Evolutionary conservation across 2,329 filamentous ascomycete genomes (phyloP).

Genomic region (Diaporthe capsici): DNA sequence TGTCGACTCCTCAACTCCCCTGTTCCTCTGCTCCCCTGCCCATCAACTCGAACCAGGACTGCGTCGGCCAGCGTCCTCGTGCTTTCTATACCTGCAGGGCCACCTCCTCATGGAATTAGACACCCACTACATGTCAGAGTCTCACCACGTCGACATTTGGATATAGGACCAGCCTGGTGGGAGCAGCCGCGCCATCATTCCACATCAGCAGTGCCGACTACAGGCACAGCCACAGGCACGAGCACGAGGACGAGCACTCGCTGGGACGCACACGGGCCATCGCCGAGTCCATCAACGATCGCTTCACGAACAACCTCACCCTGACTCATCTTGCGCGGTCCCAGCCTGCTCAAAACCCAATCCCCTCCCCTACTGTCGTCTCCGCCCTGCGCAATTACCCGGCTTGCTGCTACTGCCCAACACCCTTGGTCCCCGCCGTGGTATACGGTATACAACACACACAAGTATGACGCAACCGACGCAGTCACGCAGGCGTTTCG

Average conservation of each 20-base stretch:
- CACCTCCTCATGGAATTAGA: constrained; percentile 4
- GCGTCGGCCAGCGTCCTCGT: not conserved
- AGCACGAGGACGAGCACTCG: not conserved
- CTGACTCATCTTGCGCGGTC: not conserved
- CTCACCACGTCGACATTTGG: constrained; percentile 22
- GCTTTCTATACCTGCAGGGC: not conserved
- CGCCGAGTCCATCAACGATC: constrained; percentile 7
- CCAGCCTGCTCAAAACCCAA: not conserved
- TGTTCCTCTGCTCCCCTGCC: not conserved
- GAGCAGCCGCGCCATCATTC: constrained; percentile 8
- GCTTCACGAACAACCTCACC: constrained; percentile 17
- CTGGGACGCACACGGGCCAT: not conserved
- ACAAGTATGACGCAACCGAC: constrained; percentile 54
- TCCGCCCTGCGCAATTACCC: not conserved
- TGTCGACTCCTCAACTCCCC: not conserved
- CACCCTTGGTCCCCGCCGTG: not conserved
- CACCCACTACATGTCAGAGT: constrained; percentile 24
- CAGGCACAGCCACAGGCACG: not conserved
- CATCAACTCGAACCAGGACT: not conserved
- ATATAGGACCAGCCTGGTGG: constrained; percentile 13
- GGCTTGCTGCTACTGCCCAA: not conserved
- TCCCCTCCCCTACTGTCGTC: not conserved
- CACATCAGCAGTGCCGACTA: not conserved
- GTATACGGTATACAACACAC: constrained; percentile 15
- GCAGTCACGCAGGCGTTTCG: constrained; percentile 71